Evolutionary conservation across 805 yeast genomes (phyloP).

Genomic region (Candida anglica): DNA sequence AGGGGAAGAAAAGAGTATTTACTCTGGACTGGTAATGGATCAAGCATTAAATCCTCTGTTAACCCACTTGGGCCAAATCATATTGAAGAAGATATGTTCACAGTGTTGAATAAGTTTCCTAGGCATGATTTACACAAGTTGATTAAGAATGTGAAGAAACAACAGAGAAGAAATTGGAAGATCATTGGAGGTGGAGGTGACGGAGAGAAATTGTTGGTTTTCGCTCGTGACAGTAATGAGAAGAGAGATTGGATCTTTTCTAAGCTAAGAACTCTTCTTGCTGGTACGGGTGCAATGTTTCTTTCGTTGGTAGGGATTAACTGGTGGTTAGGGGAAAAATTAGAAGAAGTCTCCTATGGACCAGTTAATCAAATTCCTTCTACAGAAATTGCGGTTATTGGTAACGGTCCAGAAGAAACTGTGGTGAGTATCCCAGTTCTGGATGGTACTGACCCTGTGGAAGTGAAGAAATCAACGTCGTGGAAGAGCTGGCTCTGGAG

Average conservation of each 20-base stretch:
- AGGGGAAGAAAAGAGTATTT: slow-evolving; percentile 17
- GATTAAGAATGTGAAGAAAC: slow-evolving; percentile 32
- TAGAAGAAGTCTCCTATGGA: background rate
- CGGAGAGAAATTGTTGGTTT: slow-evolving; percentile 11
- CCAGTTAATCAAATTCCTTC: background rate
- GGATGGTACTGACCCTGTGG: background rate
- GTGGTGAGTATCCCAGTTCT: background rate
- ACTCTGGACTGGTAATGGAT: slow-evolving; percentile 32
- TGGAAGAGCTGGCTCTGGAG: slow-evolving; percentile 3
- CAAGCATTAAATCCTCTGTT: slow-evolving; percentile 22
- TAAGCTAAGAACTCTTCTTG: slow-evolving; percentile 17
- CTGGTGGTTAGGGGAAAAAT: slow-evolving; percentile 9
- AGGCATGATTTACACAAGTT: slow-evolving; percentile 31
- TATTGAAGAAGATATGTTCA: slow-evolving; percentile 37
- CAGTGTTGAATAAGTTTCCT: slow-evolving; percentile 32
- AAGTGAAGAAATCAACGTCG: background rate
- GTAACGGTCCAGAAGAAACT: background rate
- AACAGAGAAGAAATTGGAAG: slow-evolving; percentile 48
- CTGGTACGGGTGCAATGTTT: slow-evolving; percentile 22
- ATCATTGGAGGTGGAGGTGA: slow-evolving; percentile 47
- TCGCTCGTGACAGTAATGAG: slow-evolving; percentile 4
- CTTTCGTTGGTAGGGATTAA: slow-evolving; percentile 18
- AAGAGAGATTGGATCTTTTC: slow-evolving; percentile 4
- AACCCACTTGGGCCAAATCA: slow-evolving; percentile 39
- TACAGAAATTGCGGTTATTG: background rate